These are phyloP conservation scores for Phytophthora lateralis DNA, from an alignment of 352 stramenopile genomes.

Conservation along the genomic window DNA sequence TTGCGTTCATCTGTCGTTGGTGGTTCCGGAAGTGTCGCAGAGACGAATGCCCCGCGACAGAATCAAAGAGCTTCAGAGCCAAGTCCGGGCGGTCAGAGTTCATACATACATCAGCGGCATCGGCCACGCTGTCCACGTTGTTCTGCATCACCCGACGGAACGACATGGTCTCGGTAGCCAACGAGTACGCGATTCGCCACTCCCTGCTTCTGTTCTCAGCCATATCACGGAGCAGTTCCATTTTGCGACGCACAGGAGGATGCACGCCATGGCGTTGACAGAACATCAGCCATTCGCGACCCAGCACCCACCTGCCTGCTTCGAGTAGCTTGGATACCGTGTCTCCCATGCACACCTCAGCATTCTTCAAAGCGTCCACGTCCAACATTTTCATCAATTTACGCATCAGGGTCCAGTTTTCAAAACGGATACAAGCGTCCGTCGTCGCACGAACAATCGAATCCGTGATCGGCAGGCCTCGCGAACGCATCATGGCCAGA, in stretches of 20 bases:
- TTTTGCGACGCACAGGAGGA: conserved; percentile 73
- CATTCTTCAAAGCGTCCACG: conserved; percentile 48
- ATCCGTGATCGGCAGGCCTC: conserved; percentile 67
- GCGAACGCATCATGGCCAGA: conserved; percentile 54
- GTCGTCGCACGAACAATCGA: conserved; percentile 76
- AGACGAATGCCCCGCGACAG: conserved; percentile 48
- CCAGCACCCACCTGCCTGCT: conserved; percentile 50
- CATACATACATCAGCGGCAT: conserved; percentile 72
- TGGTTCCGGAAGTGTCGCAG: conserved; percentile 37
- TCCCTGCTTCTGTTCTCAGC: conserved; percentile 43
- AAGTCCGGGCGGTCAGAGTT: conserved; percentile 54
- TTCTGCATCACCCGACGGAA: conserved; percentile 67
- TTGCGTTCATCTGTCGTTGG: conserved; percentile 24
- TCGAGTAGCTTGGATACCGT: conserved; percentile 84
- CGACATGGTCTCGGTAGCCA: conserved; percentile 73
- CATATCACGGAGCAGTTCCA: conserved; percentile 51
- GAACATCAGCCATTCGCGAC: conserved; percentile 62
- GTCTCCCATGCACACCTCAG: conserved; percentile 71
- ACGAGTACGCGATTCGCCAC: conserved; percentile 77
- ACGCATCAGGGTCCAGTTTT: conserved; percentile 59
- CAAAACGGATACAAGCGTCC: conserved; percentile 71
- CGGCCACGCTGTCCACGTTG: conserved; percentile 72
- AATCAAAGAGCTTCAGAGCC: conserved; percentile 66
- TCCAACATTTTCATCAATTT: conserved; percentile 61
- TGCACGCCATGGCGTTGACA: conserved; percentile 54